These are phyloP conservation scores for Nymphaea thermarum DNA, from an alignment of 164 flowering plant genomes.

Conservation along the genomic window DNA sequence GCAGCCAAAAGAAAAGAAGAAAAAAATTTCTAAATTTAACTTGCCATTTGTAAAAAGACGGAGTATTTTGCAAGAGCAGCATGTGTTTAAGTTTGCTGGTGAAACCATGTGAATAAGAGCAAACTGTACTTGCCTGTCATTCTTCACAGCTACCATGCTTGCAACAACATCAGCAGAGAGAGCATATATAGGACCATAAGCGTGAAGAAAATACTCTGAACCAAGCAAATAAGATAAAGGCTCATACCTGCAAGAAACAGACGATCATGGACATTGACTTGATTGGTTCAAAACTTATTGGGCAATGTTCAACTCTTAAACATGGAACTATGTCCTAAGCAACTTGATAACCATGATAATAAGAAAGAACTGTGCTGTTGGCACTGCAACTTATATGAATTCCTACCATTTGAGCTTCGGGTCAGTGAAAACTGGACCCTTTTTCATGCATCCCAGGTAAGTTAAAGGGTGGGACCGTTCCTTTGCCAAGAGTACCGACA, in stretches of 20 bases:
- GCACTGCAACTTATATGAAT: neutral
- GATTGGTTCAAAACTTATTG: neutral
- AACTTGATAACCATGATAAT: too few relatives aligned
- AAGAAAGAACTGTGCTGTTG: too few relatives aligned
- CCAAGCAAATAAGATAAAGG: conserved; percentile 71
- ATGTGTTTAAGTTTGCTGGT: too few relatives aligned
- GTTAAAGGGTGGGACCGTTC: conserved; percentile 69
- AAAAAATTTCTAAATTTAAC: too few relatives aligned
- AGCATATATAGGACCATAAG: conserved; percentile 96
- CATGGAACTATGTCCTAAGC: too few relatives aligned
- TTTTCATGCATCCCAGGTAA: conserved; percentile 90
- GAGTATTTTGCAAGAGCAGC: too few relatives aligned
- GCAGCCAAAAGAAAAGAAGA: too few relatives aligned
- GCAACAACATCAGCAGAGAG: conserved; percentile 93
- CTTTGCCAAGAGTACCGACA: conserved; percentile 76
- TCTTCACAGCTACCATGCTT: conserved; percentile 69
- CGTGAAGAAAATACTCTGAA: conserved; percentile 88
- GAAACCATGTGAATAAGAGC: too few relatives aligned
- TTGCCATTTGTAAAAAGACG: too few relatives aligned
- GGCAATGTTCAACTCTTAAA: too few relatives aligned
- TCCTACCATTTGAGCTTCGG: conserved; percentile 86
- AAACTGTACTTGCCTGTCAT: conserved; percentile 47
- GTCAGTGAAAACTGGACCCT: conserved; percentile 87
- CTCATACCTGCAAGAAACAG: conserved; percentile 69
- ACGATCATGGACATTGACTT: neutral